Conservation (phyloP, 805 yeast genomes). For the Peterozyma xylosa region DNA sequence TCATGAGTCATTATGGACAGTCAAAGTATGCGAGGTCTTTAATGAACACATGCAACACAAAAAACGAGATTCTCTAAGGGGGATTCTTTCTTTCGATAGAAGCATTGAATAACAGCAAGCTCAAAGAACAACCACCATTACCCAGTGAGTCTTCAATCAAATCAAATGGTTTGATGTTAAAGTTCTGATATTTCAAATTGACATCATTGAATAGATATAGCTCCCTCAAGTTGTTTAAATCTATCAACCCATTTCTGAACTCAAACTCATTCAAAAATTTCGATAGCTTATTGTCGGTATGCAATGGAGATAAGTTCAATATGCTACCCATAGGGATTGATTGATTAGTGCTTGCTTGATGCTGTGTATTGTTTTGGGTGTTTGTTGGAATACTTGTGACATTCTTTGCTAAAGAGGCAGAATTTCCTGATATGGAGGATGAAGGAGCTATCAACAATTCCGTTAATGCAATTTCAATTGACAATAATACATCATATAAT, state of each 20-base stretch:
- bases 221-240: neutral
- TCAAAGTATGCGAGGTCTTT: too few relatives aligned
- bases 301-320: conserved; percentile 4
- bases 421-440: conserved; percentile 9
- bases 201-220: conserved; percentile 18
- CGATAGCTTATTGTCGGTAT: conserved; percentile 3
- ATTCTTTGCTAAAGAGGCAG: conserved; percentile 18
- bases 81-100: conserved; percentile 41
- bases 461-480: conserved; percentile 35
- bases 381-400: neutral
- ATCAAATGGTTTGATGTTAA: conserved; percentile 43
- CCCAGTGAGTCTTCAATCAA: conserved; percentile 49
- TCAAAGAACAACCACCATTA: conserved; percentile 46
- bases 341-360: neutral
- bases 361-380: neutral
- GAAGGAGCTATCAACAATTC: conserved; percentile 12
- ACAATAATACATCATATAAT: conserved; percentile 49
- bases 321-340: neutral
- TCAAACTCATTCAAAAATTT: conserved; percentile 2
- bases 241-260: conserved; percentile 10
- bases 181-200: conserved; percentile 23
- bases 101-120: conserved; percentile 46
- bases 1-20: too few relatives aligned
- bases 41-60: too few relatives aligned
- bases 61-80: conserved; percentile 3